Percentiles rank a stretch among this genome's conserved stretches.
Conservation (phyloP, 1,139 yeast genomes). For the Geotrichum restrictum region DNA sequence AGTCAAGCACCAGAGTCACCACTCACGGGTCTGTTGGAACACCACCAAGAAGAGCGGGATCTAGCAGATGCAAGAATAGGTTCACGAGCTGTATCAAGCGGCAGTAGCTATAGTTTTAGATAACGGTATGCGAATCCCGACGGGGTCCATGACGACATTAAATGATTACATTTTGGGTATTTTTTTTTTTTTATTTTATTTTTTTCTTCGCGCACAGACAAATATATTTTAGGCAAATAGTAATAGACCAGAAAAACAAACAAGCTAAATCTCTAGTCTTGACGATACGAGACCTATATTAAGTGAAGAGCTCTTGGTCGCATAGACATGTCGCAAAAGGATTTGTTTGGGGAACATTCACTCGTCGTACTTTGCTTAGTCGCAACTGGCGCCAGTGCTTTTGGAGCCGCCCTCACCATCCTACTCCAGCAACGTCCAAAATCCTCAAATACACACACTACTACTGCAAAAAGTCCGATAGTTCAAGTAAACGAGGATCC, state of each 20-base stretch:
- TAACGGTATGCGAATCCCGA: background rate
- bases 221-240: background rate
- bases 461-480: background rate
- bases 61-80: slow-evolving; percentile 10
- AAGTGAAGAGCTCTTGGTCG: background rate
- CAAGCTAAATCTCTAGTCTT: background rate
- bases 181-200: slow-evolving; percentile 3
- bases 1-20: background rate
- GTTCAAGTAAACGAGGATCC: background rate
- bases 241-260: background rate
- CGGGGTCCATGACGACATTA: background rate
- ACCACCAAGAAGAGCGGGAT: slow-evolving; percentile 3
- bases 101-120: slow-evolving; percentile 11
- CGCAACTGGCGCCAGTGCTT: background rate
- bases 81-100: slow-evolving; percentile 16
- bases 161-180: background rate
- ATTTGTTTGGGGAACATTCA: background rate
- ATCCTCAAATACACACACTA: background rate
- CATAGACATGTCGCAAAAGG: background rate
- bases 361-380: background rate
- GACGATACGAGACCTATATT: background rate
- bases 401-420: background rate
- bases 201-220: background rate
- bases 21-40: background rate
- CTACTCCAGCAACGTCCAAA: background rate